These are phyloP conservation scores for Parastagonospora nodorum DNA, from an alignment of 2,329 filamentous ascomycete genomes.

Conservation along the genomic window DNA sequence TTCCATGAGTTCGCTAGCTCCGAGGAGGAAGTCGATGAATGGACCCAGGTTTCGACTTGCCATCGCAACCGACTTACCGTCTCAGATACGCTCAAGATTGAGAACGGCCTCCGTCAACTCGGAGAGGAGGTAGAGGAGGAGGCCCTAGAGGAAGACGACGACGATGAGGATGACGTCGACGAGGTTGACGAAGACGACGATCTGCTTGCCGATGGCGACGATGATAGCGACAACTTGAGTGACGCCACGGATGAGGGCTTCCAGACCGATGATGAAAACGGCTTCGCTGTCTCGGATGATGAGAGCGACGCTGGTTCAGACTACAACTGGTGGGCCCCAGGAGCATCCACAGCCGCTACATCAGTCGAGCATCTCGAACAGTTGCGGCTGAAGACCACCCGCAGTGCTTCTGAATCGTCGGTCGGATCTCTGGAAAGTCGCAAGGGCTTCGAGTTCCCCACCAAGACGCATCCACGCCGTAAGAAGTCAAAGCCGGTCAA, in stretches of 20 bases:
- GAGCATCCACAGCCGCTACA: conserved; percentile 57
- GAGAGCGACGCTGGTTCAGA: conserved; percentile 69
- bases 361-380: conserved; percentile 56
- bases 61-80: conserved; percentile 78
- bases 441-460: conserved; percentile 33
- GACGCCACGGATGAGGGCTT: conserved; percentile 68
- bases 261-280: conserved; percentile 78
- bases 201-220: conserved; percentile 55
- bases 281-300: conserved; percentile 72
- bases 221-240: conserved; percentile 43
- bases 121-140: conserved; percentile 92
- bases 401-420: conserved; percentile 59
- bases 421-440: conserved; percentile 56
- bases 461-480: conserved; percentile 39
- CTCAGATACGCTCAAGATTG: conserved; percentile 85
- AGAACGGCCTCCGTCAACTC: conserved; percentile 83
- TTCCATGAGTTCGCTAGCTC: conserved; percentile 95
- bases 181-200: conserved; percentile 49
- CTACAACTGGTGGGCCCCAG: conserved; percentile 67
- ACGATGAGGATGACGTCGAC: conserved; percentile 55
- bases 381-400: conserved; percentile 52
- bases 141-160: conserved; percentile 64
- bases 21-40: conserved; percentile 84
- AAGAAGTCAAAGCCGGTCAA: conserved; percentile 58
- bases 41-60: conserved; percentile 75